Conservation (phyloP, 257 asterid species). For the Solanum ahanhuiri region DNA sequence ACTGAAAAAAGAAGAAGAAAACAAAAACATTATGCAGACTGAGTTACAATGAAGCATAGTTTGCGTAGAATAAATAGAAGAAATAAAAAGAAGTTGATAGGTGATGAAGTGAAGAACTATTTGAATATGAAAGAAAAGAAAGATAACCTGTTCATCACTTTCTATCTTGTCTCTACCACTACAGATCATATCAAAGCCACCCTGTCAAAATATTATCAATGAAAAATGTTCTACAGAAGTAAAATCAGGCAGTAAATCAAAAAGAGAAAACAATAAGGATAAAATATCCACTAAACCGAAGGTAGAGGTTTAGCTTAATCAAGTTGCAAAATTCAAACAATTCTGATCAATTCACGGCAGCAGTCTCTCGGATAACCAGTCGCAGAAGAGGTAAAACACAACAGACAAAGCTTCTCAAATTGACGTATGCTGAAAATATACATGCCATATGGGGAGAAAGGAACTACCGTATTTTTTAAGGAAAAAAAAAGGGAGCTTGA, state of each 20-base stretch:
- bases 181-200: conserved; percentile 96
- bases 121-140: not conserved
- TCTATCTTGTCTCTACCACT: conserved; percentile 99
- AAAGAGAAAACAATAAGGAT: not conserved
- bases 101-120: not conserved
- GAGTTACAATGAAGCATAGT: not conserved
- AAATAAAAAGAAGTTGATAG: not conserved
- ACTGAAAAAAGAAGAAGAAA: too few species aligned
- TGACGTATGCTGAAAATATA: not conserved
- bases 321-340: not conserved
- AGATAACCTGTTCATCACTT: conserved; percentile 83
- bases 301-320: not conserved
- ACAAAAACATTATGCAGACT: conserved; percentile 2
- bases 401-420: not conserved
- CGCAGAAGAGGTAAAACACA: not conserved
- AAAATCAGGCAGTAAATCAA: not conserved
- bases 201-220: conserved; percentile 28
- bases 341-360: not conserved
- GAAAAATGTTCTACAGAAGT: not conserved
- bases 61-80: not conserved
- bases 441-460: not conserved
- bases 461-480: not conserved
- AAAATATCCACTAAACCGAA: not conserved
- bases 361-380: not conserved
- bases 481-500: not conserved